These are phyloP conservation scores for Phaeotremella skinneri DNA, from an alignment of 768 basidiomycete species.

Conservation along the genomic window DNA sequence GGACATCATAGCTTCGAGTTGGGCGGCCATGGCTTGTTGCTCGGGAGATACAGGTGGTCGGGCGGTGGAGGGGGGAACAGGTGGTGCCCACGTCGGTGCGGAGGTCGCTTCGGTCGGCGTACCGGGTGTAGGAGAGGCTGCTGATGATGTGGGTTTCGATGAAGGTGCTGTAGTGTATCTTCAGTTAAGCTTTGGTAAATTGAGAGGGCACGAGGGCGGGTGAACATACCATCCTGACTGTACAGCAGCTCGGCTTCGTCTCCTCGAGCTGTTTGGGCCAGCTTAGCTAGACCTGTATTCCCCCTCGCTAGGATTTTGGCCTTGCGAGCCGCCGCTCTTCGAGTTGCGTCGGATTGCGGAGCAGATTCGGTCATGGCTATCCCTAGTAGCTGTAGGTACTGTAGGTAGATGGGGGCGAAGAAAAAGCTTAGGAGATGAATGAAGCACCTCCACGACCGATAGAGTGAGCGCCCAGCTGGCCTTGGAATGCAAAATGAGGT, in stretches of 20 bases:
- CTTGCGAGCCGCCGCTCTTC: slow-evolving; percentile 45
- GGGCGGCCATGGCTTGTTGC: slow-evolving; percentile 38
- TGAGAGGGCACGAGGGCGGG: not conserved
- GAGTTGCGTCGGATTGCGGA: slow-evolving; percentile 39
- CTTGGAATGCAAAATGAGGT: slow-evolving; percentile 1
- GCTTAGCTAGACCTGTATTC: slow-evolving; percentile 42
- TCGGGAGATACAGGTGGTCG: slow-evolving; percentile 12
- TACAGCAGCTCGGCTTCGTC: slow-evolving; percentile 48
- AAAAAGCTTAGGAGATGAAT: too few relatives aligned
- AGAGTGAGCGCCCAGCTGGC: too few relatives aligned
- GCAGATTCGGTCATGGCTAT: slow-evolving; percentile 11
- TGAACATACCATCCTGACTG: slow-evolving; percentile 31
- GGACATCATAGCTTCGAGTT: slow-evolving; percentile 41
- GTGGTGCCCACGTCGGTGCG: slow-evolving; percentile 32
- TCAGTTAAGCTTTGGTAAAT: not conserved
- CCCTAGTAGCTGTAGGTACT: not conserved
- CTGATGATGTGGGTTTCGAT: not conserved
- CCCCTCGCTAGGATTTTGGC: slow-evolving; percentile 51
- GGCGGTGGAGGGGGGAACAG: slow-evolving; percentile 2
- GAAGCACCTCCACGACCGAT: too few relatives aligned
- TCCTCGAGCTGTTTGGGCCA: slow-evolving; percentile 49
- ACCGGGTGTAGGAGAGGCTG: not conserved
- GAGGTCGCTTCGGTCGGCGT: not conserved
- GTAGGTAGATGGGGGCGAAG: too few relatives aligned
- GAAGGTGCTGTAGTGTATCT: not conserved